A percentile compares a stretch with the other conserved stretches of the same genome.
phyloP scores from a whole-genome alignment of 805 yeast genomes.

The Komagataella mondaviorum region DNA sequence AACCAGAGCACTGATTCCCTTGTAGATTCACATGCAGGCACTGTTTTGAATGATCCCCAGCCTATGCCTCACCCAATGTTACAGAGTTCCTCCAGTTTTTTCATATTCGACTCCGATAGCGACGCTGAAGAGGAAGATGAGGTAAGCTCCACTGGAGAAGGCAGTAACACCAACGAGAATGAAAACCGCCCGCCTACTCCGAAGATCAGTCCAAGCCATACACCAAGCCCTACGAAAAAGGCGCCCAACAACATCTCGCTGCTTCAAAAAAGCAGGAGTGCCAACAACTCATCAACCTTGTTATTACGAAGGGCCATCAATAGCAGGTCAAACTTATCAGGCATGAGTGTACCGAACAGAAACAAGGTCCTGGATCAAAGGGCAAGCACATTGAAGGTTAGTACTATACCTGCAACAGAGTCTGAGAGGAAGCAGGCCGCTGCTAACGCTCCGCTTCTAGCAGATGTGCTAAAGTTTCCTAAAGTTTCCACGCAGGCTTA shows the following conservation, averaged over 20 bases:
- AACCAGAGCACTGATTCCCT: neutral
- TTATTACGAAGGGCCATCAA: neutral
- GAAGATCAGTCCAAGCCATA: neutral
- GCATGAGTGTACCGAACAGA: neutral
- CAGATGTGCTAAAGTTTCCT: slow-evolving; percentile 50
- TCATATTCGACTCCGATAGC: neutral
- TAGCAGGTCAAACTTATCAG: neutral
- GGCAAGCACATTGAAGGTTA: neutral
- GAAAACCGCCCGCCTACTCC: neutral
- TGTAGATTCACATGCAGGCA: neutral
- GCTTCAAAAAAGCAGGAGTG: neutral
- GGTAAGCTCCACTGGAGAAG: neutral
- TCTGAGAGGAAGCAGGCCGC: neutral
- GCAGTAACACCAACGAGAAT: neutral
- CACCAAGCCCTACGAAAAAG: neutral
- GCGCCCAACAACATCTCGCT: neutral
- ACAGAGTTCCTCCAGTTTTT: neutral
- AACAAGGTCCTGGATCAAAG: neutral
- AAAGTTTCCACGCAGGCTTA: slow-evolving; percentile 75
- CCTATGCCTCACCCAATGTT: neutral
- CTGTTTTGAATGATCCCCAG: neutral
- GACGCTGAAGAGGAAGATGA: neutral
- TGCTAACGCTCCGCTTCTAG: slow-evolving; percentile 3
- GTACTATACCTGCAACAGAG: neutral
- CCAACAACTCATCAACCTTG: neutral